phyloP scores from a whole-genome alignment of 768 basidiomycete species.

The Lactarius sanguifluus region DNA sequence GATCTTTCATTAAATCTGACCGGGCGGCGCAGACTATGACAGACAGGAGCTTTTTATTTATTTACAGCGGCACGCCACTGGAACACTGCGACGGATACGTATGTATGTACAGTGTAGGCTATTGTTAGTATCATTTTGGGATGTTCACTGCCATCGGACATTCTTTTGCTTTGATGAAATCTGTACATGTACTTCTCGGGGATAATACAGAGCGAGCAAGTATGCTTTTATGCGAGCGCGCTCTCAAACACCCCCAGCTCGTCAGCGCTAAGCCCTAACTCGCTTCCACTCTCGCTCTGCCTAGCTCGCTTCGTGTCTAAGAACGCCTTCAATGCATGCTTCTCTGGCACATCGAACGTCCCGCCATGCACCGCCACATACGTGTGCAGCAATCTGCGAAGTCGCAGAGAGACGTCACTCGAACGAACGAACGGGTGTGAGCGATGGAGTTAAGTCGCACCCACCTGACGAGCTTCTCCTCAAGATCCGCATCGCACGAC shows the following conservation, averaged over 20 bases:
- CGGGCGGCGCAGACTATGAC: background rate
- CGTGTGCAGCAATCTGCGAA: slow-evolving; percentile 25
- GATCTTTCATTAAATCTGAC: background rate
- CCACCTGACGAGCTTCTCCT: slow-evolving; percentile 62
- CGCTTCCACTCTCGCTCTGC: background rate
- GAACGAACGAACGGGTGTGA: background rate
- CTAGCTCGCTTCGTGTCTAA: slow-evolving; percentile 10
- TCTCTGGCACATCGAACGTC: slow-evolving; percentile 24
- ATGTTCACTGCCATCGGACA: background rate
- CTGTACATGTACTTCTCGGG: background rate
- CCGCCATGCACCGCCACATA: slow-evolving; percentile 25
- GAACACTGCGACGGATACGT: too few relatives aligned
- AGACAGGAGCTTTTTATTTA: background rate
- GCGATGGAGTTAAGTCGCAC: slow-evolving; percentile 24
- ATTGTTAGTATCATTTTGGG: background rate
- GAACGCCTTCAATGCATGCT: slow-evolving; percentile 14
- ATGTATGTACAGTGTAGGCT: too few relatives aligned
- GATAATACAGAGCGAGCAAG: background rate
- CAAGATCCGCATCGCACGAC: slow-evolving; percentile 57
- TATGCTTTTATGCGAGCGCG: slow-evolving; percentile 13
- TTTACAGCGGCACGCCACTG: too few relatives aligned
- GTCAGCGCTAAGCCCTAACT: slow-evolving; percentile 14
- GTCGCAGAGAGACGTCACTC: background rate
- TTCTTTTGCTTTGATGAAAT: background rate
- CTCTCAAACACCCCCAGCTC: slow-evolving; percentile 16